These are phyloP conservation scores for Penicillium argentinense DNA, from an alignment of 495 filamentous ascomycete species.

Conservation along the genomic window DNA sequence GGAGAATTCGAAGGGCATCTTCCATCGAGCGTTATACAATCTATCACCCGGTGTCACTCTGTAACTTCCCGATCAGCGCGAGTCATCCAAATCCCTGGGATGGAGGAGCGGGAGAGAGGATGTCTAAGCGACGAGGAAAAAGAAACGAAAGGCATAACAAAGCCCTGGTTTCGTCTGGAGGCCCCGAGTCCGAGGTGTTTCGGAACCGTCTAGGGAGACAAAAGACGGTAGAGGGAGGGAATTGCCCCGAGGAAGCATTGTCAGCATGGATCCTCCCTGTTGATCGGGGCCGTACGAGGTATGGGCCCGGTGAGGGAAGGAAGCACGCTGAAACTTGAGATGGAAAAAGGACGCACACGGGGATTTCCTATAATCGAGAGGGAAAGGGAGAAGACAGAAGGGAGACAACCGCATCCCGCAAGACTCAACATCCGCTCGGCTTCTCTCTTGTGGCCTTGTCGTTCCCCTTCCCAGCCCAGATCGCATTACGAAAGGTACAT, in stretches of 20 bases:
- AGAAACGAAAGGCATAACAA: not conserved
- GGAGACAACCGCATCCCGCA: too few species aligned
- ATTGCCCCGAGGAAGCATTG: slow-evolving; percentile 6
- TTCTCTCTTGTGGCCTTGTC: too few species aligned
- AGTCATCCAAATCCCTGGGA: slow-evolving; percentile 12
- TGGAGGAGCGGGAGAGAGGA: not conserved
- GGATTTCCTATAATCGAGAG: not conserved
- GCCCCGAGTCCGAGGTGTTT: slow-evolving; percentile 24
- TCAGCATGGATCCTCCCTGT: slow-evolving; percentile 22
- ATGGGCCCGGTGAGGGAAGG: slow-evolving; percentile 6
- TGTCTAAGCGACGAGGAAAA: not conserved
- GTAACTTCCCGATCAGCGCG: slow-evolving; percentile 24
- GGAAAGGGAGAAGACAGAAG: not conserved
- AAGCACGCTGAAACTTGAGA: not conserved
- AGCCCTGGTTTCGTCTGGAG: slow-evolving; percentile 4
- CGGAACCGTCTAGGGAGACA: slow-evolving; percentile 13
- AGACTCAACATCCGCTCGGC: too few species aligned
- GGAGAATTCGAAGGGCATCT: not conserved
- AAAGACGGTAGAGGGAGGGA: slow-evolving; percentile 4
- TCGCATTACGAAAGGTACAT: not conserved
- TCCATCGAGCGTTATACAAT: slow-evolving; percentile 22
- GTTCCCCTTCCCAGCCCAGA: too few species aligned
- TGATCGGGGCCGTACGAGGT: slow-evolving; percentile 4
- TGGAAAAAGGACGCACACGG: not conserved
- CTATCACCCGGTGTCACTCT: slow-evolving; percentile 29